These are phyloP conservation scores for Vitis hybrid DNA, from an alignment of 177 flowering plant species.

Conservation along the genomic window DNA sequence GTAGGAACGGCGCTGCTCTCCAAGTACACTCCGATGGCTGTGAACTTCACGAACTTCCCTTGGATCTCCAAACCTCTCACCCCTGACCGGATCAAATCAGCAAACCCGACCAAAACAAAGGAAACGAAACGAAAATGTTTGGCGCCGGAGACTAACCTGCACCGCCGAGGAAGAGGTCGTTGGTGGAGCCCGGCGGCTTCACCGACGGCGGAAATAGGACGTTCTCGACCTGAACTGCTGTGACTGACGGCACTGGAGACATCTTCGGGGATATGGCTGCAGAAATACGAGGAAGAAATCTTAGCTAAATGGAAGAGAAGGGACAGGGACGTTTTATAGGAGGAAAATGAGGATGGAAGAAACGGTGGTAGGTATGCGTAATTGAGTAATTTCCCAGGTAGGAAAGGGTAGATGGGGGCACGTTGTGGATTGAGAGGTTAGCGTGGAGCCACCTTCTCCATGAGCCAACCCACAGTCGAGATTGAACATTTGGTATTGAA, in stretches of 20 bases:
- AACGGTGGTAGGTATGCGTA: not conserved
- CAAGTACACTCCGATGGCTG: constrained; percentile 80
- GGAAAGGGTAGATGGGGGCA: too few relatives aligned
- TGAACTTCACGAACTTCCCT: constrained; percentile 79
- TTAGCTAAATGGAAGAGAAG: too few relatives aligned
- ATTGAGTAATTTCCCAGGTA: too few relatives aligned
- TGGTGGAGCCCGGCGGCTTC: constrained; percentile 54
- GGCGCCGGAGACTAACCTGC: constrained; percentile 39
- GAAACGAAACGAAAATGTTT: not conserved
- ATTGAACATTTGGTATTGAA: too few relatives aligned
- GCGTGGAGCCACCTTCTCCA: too few relatives aligned
- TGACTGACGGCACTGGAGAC: constrained; percentile 19
- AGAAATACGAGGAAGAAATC: not conserved
- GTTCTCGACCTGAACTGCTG: constrained; percentile 43
- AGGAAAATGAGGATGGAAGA: too few relatives aligned
- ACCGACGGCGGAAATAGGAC: constrained; percentile 37
- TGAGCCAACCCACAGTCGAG: too few relatives aligned
- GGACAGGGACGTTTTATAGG: too few relatives aligned
- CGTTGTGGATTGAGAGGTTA: too few relatives aligned
- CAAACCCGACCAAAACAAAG: not conserved
- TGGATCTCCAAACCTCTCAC: constrained; percentile 74
- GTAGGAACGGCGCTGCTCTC: constrained; percentile 51
- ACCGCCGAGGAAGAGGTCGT: constrained; percentile 59
- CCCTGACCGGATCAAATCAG: constrained; percentile 38
- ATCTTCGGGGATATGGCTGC: not conserved